Percentiles rank a stretch among this genome's conserved stretches.
These are phyloP conservation scores for Salmacisia buchloeana DNA, from an alignment of 1,284 basidiomycete genomes.

Conservation along the genomic window DNA sequence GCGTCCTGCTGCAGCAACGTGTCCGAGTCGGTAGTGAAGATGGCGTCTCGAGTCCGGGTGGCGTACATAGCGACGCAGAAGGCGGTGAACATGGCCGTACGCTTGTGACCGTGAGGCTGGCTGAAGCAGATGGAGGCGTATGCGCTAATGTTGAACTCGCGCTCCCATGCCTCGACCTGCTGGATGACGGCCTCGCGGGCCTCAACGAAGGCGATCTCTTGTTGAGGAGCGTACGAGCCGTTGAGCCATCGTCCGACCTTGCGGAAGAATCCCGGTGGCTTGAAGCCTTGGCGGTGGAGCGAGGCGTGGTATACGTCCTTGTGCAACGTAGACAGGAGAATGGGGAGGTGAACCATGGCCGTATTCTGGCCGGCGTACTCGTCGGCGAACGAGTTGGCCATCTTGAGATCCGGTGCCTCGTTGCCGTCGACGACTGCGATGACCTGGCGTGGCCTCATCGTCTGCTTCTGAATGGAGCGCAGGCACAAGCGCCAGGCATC, in stretches of 20 bases:
- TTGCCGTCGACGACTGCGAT: conserved; percentile 13
- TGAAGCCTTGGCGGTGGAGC: background rate
- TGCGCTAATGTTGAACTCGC: conserved; percentile 5
- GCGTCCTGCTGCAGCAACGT: conserved; percentile 10
- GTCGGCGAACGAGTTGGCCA: conserved; percentile 12
- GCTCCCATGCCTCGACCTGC: conserved; percentile 9
- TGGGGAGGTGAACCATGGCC: conserved; percentile 7
- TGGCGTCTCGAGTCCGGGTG: conserved; percentile 1
- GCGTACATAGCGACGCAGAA: conserved; percentile 11
- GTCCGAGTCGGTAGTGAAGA: conserved; percentile 14
- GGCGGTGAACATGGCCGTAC: conserved; percentile 14
- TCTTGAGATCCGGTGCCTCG: conserved; percentile 11
- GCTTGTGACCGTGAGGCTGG: conserved; percentile 14
- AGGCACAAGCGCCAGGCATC: conserved; percentile 10
- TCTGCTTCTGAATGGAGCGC: conserved; percentile 9
- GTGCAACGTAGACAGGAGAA: background rate
- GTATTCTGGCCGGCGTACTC: conserved; percentile 3
- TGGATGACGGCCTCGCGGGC: conserved; percentile 6
- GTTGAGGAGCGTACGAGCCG: background rate
- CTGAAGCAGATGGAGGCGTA: conserved; percentile 11
- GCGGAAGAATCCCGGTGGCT: background rate
- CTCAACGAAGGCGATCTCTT: background rate
- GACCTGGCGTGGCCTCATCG: conserved; percentile 3
- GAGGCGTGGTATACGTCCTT: background rate
- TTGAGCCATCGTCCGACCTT: conserved; percentile 6